Percentiles rank a stretch among this genome's conserved stretches.
Conservation (phyloP, 352 stramenopile species). For the Phytopythium sindhum region DNA sequence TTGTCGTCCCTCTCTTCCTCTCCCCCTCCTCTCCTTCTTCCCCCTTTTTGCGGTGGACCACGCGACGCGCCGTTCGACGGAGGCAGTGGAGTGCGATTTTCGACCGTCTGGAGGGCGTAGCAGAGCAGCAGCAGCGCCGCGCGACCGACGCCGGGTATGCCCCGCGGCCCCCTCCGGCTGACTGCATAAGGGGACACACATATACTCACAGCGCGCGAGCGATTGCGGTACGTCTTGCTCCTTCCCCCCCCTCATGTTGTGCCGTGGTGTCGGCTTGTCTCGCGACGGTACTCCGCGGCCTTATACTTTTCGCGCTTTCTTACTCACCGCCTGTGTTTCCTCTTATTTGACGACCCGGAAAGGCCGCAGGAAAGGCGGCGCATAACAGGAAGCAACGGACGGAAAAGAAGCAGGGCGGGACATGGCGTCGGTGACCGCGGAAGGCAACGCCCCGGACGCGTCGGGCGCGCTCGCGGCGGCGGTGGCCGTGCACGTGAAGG, state of each 20-base stretch:
- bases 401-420: background rate
- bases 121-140: too few species aligned
- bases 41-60: too few species aligned
- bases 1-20: too few species aligned
- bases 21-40: too few species aligned
- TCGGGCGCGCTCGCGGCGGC: background rate
- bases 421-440: background rate
- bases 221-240: background rate
- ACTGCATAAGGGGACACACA: background rate
- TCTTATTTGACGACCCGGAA: background rate
- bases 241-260: too few species aligned
- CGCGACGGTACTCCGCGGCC: background rate
- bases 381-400: background rate
- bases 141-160: background rate
- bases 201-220: background rate
- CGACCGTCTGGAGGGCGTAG: too few species aligned
- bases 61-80: too few species aligned
- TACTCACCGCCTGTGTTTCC: background rate
- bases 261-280: background rate
- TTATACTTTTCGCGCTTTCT: background rate
- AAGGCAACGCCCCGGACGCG: background rate
- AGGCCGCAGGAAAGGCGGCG: background rate
- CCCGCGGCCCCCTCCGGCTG: background rate
- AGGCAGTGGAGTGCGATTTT: too few species aligned
- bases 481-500: conserved; percentile 4